Conservation (phyloP, 2,329 filamentous ascomycete species). For the Ophiostoma tasmaniense region DNA sequence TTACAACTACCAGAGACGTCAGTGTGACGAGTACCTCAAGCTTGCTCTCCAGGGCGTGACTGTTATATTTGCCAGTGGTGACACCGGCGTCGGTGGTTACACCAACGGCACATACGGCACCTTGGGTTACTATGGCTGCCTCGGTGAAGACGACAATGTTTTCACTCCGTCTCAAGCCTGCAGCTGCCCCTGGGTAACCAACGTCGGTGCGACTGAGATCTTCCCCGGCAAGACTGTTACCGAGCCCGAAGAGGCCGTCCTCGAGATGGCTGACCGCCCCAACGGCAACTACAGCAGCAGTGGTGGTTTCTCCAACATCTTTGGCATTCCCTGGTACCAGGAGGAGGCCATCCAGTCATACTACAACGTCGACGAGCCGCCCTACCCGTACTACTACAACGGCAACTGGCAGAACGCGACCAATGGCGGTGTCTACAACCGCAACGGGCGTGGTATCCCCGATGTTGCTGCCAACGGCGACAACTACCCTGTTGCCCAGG, state of each 20-base stretch:
- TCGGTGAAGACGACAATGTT: constrained; percentile 27
- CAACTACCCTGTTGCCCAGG: constrained; percentile 24
- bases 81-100: constrained; percentile 31
- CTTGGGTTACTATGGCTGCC: constrained; percentile 26
- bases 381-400: not conserved
- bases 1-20: constrained; percentile 42
- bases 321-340: constrained; percentile 37
- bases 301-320: constrained; percentile 41
- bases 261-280: constrained; percentile 20
- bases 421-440: constrained; percentile 22
- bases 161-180: constrained; percentile 20
- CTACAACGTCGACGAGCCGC: constrained; percentile 25
- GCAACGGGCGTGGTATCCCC: constrained; percentile 24
- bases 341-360: constrained; percentile 32
- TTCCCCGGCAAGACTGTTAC: constrained; percentile 25
- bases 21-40: constrained; percentile 45
- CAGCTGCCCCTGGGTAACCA: constrained; percentile 41
- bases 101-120: constrained; percentile 21
- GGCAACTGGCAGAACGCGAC: not conserved
- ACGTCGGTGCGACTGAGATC: constrained; percentile 40
- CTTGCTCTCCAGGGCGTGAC: constrained; percentile 37
- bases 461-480: constrained; percentile 26
- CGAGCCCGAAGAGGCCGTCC: not conserved
- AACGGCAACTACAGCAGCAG: constrained; percentile 28
- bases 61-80: constrained; percentile 35